A percentile compares a stretch with the other conserved stretches of the same genome.
Evolutionary conservation across 2,329 filamentous ascomycete species (phyloP).

Genomic region (Aspergillus sclerotialis): DNA sequence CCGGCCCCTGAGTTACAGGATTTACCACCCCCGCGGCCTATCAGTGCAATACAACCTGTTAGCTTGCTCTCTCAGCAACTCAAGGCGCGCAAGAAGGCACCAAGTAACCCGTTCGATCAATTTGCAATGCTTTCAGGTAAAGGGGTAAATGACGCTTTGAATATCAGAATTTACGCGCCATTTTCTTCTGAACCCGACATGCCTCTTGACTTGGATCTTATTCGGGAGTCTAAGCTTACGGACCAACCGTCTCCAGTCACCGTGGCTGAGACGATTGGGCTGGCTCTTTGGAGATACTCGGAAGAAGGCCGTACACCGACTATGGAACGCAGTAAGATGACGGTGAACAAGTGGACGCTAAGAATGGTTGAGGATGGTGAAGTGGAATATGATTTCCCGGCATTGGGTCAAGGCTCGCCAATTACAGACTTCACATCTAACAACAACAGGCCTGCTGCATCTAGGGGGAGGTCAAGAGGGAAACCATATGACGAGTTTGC

Average conservation of each 20-base stretch:
- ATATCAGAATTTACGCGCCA: conserved; percentile 57
- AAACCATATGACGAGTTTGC: conserved; percentile 63
- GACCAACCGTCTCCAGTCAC: conserved; percentile 43
- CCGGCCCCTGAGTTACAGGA: conserved; percentile 47
- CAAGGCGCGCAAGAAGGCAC: conserved; percentile 49
- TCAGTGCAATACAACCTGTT: conserved; percentile 51
- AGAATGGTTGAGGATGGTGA: conserved; percentile 64
- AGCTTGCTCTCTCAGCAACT: conserved; percentile 54
- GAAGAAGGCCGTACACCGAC: conserved; percentile 52
- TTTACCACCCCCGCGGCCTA: conserved; percentile 54
- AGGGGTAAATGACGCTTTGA: conserved; percentile 53
- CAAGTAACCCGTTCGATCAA: conserved; percentile 54
- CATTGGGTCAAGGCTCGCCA: conserved; percentile 50
- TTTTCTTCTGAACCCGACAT: conserved; percentile 51
- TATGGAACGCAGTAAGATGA: conserved; percentile 46
- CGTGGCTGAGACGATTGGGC: conserved; percentile 57
- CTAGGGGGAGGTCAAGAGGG: conserved; percentile 51
- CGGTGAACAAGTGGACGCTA: conserved; percentile 58
- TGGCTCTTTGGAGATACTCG: conserved; percentile 55
- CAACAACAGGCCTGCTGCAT: conserved; percentile 52
- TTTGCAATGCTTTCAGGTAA: conserved; percentile 56
- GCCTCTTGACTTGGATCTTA: conserved; percentile 52
- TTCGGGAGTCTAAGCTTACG: conserved; percentile 49
- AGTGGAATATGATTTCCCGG: conserved; percentile 60
- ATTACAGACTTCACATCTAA: conserved; percentile 61